A percentile compares a stretch with the other conserved stretches of the same genome.
These are phyloP conservation scores for Alternaria ventricosa DNA, from an alignment of 2,329 filamentous ascomycete species.

Conservation along the genomic window DNA sequence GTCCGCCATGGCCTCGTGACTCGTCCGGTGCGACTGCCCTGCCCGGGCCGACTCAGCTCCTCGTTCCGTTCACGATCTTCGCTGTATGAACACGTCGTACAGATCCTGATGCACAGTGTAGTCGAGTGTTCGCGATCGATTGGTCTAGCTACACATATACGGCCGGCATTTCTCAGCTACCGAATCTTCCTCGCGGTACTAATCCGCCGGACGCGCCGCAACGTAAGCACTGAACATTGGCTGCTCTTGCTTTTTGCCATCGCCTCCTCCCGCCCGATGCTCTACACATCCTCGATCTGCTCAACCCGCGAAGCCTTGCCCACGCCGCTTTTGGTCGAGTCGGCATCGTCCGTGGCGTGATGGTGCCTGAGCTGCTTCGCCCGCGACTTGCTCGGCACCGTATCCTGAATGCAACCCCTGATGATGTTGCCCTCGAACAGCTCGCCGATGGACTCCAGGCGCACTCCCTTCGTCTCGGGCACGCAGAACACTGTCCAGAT, in stretches of 20 bases:
- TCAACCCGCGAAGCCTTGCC: constrained; percentile 31
- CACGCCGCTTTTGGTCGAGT: constrained; percentile 27
- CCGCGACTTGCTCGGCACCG: constrained; percentile 44
- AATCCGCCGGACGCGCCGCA: constrained; percentile 9
- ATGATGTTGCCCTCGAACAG: constrained; percentile 54
- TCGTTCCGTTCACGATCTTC: constrained; percentile 23
- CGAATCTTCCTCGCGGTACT: background rate
- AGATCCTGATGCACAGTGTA: constrained; percentile 8
- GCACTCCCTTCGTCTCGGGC: constrained; percentile 54
- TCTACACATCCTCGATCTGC: constrained; percentile 38
- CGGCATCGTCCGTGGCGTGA: constrained; percentile 38
- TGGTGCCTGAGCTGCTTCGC: constrained; percentile 46
- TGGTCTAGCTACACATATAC: background rate
- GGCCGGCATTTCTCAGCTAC: constrained; percentile 2
- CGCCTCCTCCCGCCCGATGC: constrained; percentile 4
- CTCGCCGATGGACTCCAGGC: constrained; percentile 51
- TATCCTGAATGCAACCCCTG: constrained; percentile 49
- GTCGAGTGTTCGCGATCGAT: background rate
- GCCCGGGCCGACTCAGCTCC: constrained; percentile 15
- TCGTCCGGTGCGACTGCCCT: constrained; percentile 12
- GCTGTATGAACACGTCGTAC: constrained; percentile 23
- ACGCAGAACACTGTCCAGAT: constrained; percentile 52
- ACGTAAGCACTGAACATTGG: constrained; percentile 10
- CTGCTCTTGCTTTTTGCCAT: constrained; percentile 12
- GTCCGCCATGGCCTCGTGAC: constrained; percentile 16